Base-by-base conservation (phyloP, 768 basidiomycete genomes). In the Galerina marginata region DNA sequence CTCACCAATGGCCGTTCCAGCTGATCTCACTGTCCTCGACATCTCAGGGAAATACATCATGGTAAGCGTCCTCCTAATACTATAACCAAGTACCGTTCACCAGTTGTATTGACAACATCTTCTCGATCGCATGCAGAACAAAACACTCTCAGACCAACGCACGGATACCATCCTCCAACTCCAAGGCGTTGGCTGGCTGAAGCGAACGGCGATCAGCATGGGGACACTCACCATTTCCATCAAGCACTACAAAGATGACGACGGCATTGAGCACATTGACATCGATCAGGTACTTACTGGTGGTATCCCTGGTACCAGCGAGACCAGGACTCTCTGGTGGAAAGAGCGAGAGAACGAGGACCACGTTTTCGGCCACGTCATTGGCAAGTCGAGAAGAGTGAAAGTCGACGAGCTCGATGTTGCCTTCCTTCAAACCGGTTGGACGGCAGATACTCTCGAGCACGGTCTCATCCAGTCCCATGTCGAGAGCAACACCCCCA, bases 181-280 rank as follows among this genome's bases (percentile, higher is more conserved):
- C 2, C 92, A 93, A 70, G 92, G 92, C 51, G 80, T 93, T 36
- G 71, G 86, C 37, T 93, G 91, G 91, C 59, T 87, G 47, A 89
- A 78, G 64, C 85, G 92, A 64, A 86, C 81, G 59, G 81, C 82
- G 25, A 92, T 93, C 66, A 56, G 69, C 23, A 36, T 77, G 26
- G 86, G 82, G 36, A 85, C 83, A 15, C 66, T 93, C 47, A 89
- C 86, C 23, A 82, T 92, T 40, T 55, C 55, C 45, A 70, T 91
- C 67, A 89, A 84, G 59, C 91, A 93, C 68, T 85, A 81, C 76
- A 87, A 81, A 63, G 84, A 88, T 48, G 85, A 82, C 12, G 74
- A 71, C 1, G 83, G 80, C 38, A 66, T 84, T 29, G 91, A 93
- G 72, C 84, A 81, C 68, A 84, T 93, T 62, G 85, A 88, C 56